These are phyloP conservation scores for Pseudocercospora pini-densiflorae DNA, from an alignment of 2,329 filamentous ascomycete genomes.

Conservation along the genomic window DNA sequence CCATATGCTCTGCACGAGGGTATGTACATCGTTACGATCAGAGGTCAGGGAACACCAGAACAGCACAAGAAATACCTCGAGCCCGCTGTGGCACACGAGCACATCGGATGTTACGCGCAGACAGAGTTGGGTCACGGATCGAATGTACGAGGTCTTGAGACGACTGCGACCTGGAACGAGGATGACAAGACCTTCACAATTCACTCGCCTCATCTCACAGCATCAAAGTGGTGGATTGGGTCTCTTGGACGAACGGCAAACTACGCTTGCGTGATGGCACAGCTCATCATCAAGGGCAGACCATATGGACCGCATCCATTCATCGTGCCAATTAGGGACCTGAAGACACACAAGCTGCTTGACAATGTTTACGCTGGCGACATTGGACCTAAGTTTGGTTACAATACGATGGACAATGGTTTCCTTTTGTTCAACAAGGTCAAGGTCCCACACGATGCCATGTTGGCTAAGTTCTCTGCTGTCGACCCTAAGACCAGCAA, in stretches of 20 bases:
- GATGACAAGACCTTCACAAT: conserved; percentile 75
- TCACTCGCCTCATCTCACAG: conserved; percentile 73
- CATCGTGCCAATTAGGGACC: conserved; percentile 73
- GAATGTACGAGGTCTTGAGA: conserved; percentile 75
- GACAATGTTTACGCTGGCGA: conserved; percentile 75
- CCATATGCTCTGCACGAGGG: conserved; percentile 74
- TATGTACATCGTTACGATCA: conserved; percentile 72
- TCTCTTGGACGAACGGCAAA: conserved; percentile 74
- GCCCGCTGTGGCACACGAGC: conserved; percentile 69
- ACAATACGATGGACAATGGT: conserved; percentile 72
- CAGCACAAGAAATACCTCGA: conserved; percentile 76
- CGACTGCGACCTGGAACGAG: conserved; percentile 73
- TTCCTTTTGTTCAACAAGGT: conserved; percentile 78
- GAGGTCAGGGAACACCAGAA: conserved; percentile 72
- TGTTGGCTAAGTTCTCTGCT: conserved; percentile 72
- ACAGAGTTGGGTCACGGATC: conserved; percentile 80
- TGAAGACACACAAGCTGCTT: conserved; percentile 71
- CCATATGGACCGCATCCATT: conserved; percentile 77
- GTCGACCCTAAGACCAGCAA: conserved; percentile 71
- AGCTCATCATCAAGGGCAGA: conserved; percentile 71
- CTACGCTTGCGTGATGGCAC: conserved; percentile 78
- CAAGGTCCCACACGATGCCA: conserved; percentile 74
- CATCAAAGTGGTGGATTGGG: conserved; percentile 86
- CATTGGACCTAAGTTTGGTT: conserved; percentile 80
- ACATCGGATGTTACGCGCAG: conserved; percentile 80